A percentile compares a stretch with the other conserved stretches of the same genome.
Evolutionary conservation across 768 basidiomycete genomes (phyloP).

Genomic region (Trametes coccinea): DNA sequence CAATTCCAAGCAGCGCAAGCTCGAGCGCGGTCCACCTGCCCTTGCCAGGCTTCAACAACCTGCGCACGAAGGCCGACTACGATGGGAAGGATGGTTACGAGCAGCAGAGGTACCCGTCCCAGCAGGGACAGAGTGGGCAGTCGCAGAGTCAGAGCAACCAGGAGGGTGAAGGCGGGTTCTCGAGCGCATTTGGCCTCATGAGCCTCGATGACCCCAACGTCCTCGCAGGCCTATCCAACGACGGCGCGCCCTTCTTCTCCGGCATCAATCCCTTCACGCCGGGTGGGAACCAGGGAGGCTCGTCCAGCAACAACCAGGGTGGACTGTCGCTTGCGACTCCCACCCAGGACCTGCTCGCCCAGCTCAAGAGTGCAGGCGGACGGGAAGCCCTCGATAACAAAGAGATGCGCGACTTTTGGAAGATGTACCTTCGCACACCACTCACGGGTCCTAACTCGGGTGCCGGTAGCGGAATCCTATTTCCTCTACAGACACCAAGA

Average conservation of each 20-base stretch:
- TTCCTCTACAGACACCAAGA: constrained; percentile 24
- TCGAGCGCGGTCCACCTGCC: constrained; percentile 57
- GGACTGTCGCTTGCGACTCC: constrained; percentile 40
- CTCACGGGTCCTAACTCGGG: constrained; percentile 38
- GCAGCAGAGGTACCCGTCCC: constrained; percentile 20
- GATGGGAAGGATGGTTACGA: constrained; percentile 14
- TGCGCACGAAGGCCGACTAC: constrained; percentile 25
- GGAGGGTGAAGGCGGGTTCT: constrained; percentile 37
- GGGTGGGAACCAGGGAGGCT: constrained; percentile 4
- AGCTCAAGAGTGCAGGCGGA: constrained; percentile 28
- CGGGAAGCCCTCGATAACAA: constrained; percentile 27
- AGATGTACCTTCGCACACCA: constrained; percentile 71
- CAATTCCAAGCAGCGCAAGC: constrained; percentile 39
- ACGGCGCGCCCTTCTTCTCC: constrained; percentile 66
- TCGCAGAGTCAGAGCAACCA: constrained; percentile 6
- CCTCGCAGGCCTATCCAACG: constrained; percentile 58
- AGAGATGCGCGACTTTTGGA: constrained; percentile 74
- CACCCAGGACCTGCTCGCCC: constrained; percentile 31
- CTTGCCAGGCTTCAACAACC: constrained; percentile 29
- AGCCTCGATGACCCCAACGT: constrained; percentile 73
- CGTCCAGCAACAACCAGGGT: constrained; percentile 24
- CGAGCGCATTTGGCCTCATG: constrained; percentile 69
- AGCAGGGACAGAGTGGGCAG: constrained; percentile 8
- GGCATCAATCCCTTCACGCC: constrained; percentile 4
- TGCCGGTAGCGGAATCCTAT: constrained; percentile 13